phyloP scores from a whole-genome alignment of 176 grass and related monocot genomes.

The Elymus sibiricus region DNA sequence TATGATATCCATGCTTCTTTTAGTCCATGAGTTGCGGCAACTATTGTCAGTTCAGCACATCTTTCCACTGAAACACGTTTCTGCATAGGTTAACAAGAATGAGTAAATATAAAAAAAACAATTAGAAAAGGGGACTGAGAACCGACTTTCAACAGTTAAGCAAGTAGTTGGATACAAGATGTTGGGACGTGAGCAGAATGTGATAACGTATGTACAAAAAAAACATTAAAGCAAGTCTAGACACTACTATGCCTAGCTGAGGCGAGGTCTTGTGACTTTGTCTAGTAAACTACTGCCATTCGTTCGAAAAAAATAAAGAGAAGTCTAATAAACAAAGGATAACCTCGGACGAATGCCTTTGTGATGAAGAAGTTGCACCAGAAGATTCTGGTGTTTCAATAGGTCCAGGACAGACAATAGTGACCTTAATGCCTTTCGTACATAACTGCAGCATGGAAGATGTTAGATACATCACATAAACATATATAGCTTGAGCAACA shows the following conservation, averaged over 20 bases:
- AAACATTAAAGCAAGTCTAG: neutral
- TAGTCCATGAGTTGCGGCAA: conserved; percentile 91
- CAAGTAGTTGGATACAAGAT: neutral
- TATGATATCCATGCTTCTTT: conserved; percentile 99
- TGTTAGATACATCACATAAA: conserved; percentile 12
- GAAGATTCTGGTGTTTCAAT: conserved; percentile 68
- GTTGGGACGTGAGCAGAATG: neutral
- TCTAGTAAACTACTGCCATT: neutral
- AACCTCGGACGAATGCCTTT: conserved; percentile 71
- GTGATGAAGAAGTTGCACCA: conserved; percentile 37
- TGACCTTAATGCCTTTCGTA: conserved; percentile 87
- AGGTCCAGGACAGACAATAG: conserved; percentile 88
- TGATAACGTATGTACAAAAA: neutral
- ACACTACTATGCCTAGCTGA: neutral
- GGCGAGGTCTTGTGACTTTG: neutral
- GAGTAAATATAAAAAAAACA: neutral
- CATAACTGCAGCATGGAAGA: conserved; percentile 60
- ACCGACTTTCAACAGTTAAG: neutral
- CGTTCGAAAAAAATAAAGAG: neutral
- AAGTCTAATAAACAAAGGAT: conserved; percentile 15
- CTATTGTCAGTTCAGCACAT: conserved; percentile 85
- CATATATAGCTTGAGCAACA: neutral
- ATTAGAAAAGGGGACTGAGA: conserved; percentile 11
- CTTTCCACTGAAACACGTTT: conserved; percentile 80
- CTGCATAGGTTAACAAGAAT: conserved; percentile 31